Percentiles rank a stretch among this genome's conserved stretches.
Evolutionary conservation across 805 yeast genomes (phyloP).

Genomic region (Saccharomycopsis microspora): DNA sequence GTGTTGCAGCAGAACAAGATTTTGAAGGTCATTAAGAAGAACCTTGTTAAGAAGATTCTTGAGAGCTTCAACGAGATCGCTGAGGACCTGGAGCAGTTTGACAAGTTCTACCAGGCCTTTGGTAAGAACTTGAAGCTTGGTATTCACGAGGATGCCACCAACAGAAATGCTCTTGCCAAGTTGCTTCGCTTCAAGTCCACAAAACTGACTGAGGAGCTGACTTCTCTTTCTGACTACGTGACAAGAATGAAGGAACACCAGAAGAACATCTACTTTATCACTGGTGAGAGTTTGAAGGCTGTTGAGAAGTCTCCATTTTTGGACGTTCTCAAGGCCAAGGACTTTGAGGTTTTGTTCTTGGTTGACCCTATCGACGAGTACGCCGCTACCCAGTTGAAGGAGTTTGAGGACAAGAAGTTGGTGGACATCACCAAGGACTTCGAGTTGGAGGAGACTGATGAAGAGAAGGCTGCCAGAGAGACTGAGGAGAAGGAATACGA

Average conservation of each 20-base stretch:
- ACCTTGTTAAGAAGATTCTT: slow-evolving; percentile 94
- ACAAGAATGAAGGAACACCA: slow-evolving; percentile 99
- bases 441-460: slow-evolving; percentile 96
- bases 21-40: slow-evolving; percentile 98
- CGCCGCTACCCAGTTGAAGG: slow-evolving; percentile 98
- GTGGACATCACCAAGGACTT: slow-evolving; percentile 99
- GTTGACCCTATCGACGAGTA: slow-evolving; percentile 99
- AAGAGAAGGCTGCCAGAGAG: slow-evolving; percentile 93
- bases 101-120: slow-evolving; percentile 96
- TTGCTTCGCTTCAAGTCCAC: slow-evolving; percentile 95
- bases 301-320: slow-evolving; percentile 99
- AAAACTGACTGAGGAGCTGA: slow-evolving; percentile 86
- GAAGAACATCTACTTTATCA: slow-evolving; percentile 97
- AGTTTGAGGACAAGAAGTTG: slow-evolving; percentile 97
- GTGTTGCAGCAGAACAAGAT: slow-evolving; percentile 99
- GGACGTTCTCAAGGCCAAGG: slow-evolving; percentile 96
- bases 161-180: slow-evolving; percentile 93
- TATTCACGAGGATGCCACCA: slow-evolving; percentile 97
- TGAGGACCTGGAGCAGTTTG: slow-evolving; percentile 97
- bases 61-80: slow-evolving; percentile 99
- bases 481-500: slow-evolving; percentile 86
- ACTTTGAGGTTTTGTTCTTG: slow-evolving; percentile 94
- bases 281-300: slow-evolving; percentile 97
- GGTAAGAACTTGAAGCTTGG: slow-evolving; percentile 97
- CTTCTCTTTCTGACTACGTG: slow-evolving; percentile 93